Conservation (phyloP, 2,329 filamentous ascomycete genomes). For the Pseudogymnoascus sp. region DNA sequence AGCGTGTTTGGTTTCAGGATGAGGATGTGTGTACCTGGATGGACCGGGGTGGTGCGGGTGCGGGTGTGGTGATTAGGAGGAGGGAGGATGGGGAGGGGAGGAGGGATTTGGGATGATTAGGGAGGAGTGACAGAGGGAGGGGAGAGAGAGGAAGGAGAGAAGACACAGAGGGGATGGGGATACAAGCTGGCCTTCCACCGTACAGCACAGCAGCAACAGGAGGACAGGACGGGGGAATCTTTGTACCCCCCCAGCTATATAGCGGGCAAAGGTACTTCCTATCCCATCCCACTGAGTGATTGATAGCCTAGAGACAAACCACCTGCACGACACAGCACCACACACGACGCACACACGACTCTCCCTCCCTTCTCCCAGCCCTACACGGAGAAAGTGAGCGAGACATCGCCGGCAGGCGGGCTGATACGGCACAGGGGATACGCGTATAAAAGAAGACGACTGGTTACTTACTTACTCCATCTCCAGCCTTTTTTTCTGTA, state of each 20-base stretch:
- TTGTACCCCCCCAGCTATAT: too few species aligned
- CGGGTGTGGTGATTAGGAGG: not conserved
- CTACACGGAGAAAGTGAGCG: not conserved
- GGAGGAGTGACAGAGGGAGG: too few species aligned
- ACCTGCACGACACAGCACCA: too few species aligned
- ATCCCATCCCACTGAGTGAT: too few species aligned
- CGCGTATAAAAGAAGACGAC: too few species aligned
- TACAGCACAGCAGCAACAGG: too few species aligned
- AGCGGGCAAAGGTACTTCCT: too few species aligned
- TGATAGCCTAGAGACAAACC: not conserved
- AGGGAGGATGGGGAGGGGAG: not conserved
- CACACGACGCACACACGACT: not conserved
- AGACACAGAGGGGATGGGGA: not conserved
- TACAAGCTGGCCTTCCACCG: not conserved
- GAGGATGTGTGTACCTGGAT: not conserved
- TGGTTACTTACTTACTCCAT: too few species aligned
- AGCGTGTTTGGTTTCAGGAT: not conserved
- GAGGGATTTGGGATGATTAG: not conserved
- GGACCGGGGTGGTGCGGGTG: not conserved
- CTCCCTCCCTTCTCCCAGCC: not conserved
- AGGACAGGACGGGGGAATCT: too few species aligned
- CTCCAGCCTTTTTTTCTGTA: too few species aligned
- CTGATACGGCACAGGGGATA: too few species aligned
- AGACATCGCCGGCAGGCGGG: too few species aligned
- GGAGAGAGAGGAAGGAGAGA: not conserved